Evolutionary conservation across 1,284 basidiomycete species (phyloP), one percentile per base, ranked within the genome.

Genomic region (Xanthoconium separans): DNA sequence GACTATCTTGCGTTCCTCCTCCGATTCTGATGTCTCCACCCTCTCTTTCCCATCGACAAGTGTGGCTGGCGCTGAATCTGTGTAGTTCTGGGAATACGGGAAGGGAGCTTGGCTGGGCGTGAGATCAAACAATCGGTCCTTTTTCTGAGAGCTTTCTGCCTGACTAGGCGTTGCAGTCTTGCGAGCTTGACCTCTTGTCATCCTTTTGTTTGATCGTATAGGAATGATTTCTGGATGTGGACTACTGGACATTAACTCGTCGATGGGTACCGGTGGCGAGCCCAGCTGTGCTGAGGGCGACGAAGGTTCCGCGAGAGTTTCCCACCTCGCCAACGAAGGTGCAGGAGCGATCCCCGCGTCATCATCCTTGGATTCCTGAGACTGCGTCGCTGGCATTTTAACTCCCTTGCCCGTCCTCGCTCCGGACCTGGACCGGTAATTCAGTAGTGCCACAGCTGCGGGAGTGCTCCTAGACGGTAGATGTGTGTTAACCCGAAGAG

Each of bases 81-180:
- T 37, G 20, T 51, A 65, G 58, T 68, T 70, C 57, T 80, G 78
- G 7, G 80, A 78, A 61, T 77, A 76, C 10, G 77, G 76, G 57
- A 80, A 77, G 2, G 74, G 66, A 45, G 70, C 59, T 58, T 78
- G 79, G 55, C 73, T 80, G 53, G 75, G 70, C 33, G 75, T 70
- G 11, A 64, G 69, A 37, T 77, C 61, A 57, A 81, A 81, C 46
- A 77, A 57, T 15, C 74, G 74, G 39, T 65, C 63, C 44, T 63
- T 60, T 34, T 57, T 58, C 40, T 57, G 56, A 8, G 58, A 40
- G 16, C 7, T 56, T 30, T 45, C 27, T 7, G 50, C 46, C 13
- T 37, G 46, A 6, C 24, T 40, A 3, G 58, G 44, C 30, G 47
- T 11, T 11, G 47, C 45, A 42, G 20, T 6, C 30, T 57, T 45